Conservation (phyloP, 2,329 filamentous ascomycete genomes). For the Cercospora sp. region DNA sequence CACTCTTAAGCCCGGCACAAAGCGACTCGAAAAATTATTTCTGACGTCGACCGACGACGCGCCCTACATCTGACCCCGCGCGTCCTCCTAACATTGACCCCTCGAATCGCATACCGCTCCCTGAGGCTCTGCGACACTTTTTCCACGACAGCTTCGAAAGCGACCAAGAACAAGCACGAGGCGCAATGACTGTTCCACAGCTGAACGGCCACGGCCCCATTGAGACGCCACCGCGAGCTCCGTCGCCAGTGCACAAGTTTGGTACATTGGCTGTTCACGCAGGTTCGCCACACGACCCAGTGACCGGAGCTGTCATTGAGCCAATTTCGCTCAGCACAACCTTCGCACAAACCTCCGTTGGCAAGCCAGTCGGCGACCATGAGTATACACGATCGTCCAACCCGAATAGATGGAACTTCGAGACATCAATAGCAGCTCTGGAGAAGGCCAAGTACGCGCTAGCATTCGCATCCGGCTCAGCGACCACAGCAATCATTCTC, state of each 20-base stretch:
- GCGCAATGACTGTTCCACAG: slow-evolving; percentile 30
- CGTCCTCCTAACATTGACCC: slow-evolving; percentile 1
- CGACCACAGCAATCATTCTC: slow-evolving; percentile 88
- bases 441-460: slow-evolving; percentile 92
- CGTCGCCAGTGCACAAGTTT: slow-evolving; percentile 76
- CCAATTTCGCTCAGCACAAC: slow-evolving; percentile 95
- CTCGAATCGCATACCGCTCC: neutral
- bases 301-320: slow-evolving; percentile 93
- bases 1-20: neutral
- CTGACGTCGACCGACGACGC: neutral
- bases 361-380: slow-evolving; percentile 81
- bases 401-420: slow-evolving; percentile 94
- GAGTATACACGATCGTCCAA: slow-evolving; percentile 95
- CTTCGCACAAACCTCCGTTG: slow-evolving; percentile 87
- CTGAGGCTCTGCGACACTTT: neutral
- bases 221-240: slow-evolving; percentile 71
- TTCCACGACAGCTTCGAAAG: neutral
- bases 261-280: slow-evolving; percentile 95
- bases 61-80: neutral
- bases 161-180: neutral
- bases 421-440: slow-evolving; percentile 84
- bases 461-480: slow-evolving; percentile 91
- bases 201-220: slow-evolving; percentile 49
- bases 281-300: slow-evolving; percentile 84
- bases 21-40: slow-evolving; percentile 3